Evolutionary conservation across 345 rosid species (phyloP), one percentile per base, ranked within the genome.

Genomic region (Gossypium mustelinum): DNA sequence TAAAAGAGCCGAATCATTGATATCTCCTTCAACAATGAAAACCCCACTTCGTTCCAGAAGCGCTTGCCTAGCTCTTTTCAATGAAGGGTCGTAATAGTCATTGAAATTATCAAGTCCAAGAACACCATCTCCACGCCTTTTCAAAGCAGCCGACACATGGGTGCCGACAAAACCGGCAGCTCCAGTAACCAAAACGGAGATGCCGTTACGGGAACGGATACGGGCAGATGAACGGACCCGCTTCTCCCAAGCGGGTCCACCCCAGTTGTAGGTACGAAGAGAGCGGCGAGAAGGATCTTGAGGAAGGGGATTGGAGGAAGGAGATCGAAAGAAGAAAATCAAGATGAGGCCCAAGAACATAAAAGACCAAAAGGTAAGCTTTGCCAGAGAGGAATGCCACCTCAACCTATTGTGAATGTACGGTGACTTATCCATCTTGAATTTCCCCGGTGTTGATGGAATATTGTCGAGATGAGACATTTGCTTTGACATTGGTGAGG

Each of bases 81-180:
- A 77, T 1, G 97, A 82, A 4, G 94, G 94, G 76, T 94, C 97
- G 64, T 94, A 94, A 83, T 94, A 92, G 73, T 89, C 88, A 55
- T 94, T 94, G 93, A 94, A 94, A 79, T 90, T 92, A 64, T 94
- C 97, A 1, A 94, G 84, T 0, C 98, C 97, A 17, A 94, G 69
- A 18, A 94, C 97, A 34, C 97, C 97, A n/a, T 94, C 98, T 2
- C 97, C 97, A 4, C 98, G 92, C 73, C 91, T 89, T 76, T 92
- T 90, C 7, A 94, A 81, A 0, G 97, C 97, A 0, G 90, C 80
- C 10, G 94, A 89, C 71, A 92, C 97, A 68, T 94, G 98, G 56
- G 97, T 90, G 6, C 98, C 98, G 48, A 94, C 97, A 75, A 94
- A 94, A 22, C 97, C 98, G 20, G 97, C 97, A 3, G 93, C 98